phyloP scores from a whole-genome alignment of 2,329 filamentous ascomycete species.

The Fusarium sp. region DNA sequence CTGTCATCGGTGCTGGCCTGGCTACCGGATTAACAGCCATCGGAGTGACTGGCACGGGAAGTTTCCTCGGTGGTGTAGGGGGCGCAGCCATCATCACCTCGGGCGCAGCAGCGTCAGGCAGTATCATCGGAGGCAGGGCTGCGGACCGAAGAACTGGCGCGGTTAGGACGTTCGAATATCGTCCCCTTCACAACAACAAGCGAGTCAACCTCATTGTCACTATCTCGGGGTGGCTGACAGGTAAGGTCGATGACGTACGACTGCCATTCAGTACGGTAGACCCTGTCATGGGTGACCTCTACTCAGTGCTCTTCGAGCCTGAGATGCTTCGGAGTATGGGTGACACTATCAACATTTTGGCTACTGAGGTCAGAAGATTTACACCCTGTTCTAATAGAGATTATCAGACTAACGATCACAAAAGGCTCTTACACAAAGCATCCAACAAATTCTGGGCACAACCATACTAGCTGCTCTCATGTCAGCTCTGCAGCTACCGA shows the following conservation, averaged over 20 bases:
- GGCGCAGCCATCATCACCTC: slow-evolving; percentile 95
- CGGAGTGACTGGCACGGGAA: slow-evolving; percentile 85
- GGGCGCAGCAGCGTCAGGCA: slow-evolving; percentile 83
- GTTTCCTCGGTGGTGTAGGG: slow-evolving; percentile 89
- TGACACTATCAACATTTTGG: slow-evolving; percentile 97
- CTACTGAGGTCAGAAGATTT: slow-evolving; percentile 79
- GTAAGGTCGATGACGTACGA: slow-evolving; percentile 95
- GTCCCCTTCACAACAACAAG: slow-evolving; percentile 97
- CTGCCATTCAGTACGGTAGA: slow-evolving; percentile 96
- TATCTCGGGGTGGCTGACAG: slow-evolving; percentile 97
- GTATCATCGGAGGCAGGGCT: slow-evolving; percentile 84
- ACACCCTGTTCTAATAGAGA: too few species aligned
- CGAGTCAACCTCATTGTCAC: slow-evolving; percentile 95
- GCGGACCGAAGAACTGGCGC: slow-evolving; percentile 88
- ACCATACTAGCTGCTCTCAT: slow-evolving; percentile 90
- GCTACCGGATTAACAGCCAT: slow-evolving; percentile 96
- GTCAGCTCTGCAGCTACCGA: slow-evolving; percentile 90
- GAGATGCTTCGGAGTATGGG: slow-evolving; percentile 98
- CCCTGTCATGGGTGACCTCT: slow-evolving; percentile 97
- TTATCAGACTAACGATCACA: not conserved
- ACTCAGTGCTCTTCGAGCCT: slow-evolving; percentile 96
- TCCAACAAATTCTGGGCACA: slow-evolving; percentile 92
- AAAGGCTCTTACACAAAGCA: slow-evolving; percentile 93
- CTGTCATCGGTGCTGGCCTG: slow-evolving; percentile 91
- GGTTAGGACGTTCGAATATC: slow-evolving; percentile 96